Base-by-base conservation (phyloP, 2,329 filamentous ascomycete genomes). In the Phialemoniopsis sp. region DNA sequence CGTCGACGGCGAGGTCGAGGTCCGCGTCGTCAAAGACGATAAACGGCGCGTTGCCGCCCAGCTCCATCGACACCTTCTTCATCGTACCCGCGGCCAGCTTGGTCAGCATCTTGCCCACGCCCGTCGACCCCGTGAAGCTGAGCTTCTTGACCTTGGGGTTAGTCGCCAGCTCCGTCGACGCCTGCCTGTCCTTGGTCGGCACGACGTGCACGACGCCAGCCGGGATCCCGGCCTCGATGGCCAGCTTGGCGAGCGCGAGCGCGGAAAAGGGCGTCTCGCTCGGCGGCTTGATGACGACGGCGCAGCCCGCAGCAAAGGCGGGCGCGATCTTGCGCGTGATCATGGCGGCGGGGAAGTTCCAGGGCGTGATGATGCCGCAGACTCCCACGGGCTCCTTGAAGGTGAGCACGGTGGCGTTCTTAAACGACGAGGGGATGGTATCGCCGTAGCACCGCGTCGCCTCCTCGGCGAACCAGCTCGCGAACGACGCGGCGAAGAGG, bases 281-380 rank as follows among this genome's bases (percentile, higher is more conserved):
- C 1, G 83, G 80, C n/a, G 81, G 79, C 60, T 87, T 87, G 37
- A 76, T 74, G 4, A 87, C 81, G 9, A 86, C 76, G 2, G 82
- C 84, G 59, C 82, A 87, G 34, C 83, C 83, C 15, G 82, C 82
- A 12, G 83, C 84, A 18, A 87, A 64, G 2, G 75, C 76, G 1
- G 77, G 58, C 0, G 55, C 66, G 13, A 63, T 53, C 40, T 70
- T 69, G 21, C 66, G 52, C 4, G 63, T 63, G 39, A 72, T 64
- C 72, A 76, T 75, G 13, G 67, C 69, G 14, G 64, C 59, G 12
- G 72, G 70, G 48, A 82, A 84, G 59, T 84, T 82, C 78, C 76
- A 74, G 19, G 82, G 82, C 10, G 80, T 83, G 47, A 86, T 82
- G 31, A 85, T 59, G 30, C 78, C 82, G 48, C 75, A 80, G 3